phyloP scores from a whole-genome alignment of 768 basidiomycete species.

The Suillus ampliporus region DNA sequence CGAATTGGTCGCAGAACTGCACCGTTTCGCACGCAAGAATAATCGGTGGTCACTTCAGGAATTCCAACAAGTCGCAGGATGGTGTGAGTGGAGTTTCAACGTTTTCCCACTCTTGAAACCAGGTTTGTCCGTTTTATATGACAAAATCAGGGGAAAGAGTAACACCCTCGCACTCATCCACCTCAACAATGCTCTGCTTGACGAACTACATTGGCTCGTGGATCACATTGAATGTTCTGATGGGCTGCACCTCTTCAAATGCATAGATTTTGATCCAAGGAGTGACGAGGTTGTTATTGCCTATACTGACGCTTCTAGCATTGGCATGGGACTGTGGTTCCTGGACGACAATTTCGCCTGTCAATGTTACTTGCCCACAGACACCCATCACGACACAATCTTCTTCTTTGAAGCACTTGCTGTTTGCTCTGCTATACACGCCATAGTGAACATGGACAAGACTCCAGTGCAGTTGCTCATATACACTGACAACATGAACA shows the following conservation, averaged over 20 bases:
- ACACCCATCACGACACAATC: constrained; percentile 15
- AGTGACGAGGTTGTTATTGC: neutral
- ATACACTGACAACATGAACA: constrained; percentile 38
- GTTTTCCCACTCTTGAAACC: constrained; percentile 43
- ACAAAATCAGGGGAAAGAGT: constrained; percentile 36
- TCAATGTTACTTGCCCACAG: constrained; percentile 15
- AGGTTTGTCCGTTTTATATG: constrained; percentile 36
- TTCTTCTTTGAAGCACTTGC: constrained; percentile 33
- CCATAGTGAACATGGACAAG: neutral
- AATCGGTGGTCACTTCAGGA: constrained; percentile 17
- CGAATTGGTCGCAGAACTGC: neutral
- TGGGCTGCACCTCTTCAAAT: neutral
- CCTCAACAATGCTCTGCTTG: neutral
- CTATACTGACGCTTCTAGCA: constrained; percentile 29
- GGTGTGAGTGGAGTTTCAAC: constrained; percentile 49
- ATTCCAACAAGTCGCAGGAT: constrained; percentile 41
- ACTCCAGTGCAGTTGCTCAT: constrained; percentile 14
- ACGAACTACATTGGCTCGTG: neutral
- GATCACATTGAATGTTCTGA: neutral
- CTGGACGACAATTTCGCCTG: constrained; percentile 24
- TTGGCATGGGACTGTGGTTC: constrained; percentile 30
- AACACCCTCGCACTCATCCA: neutral
- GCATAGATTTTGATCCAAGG: neutral
- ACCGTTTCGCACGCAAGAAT: neutral
- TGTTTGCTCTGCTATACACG: neutral